A percentile compares a stretch with the other conserved stretches of the same genome.
These are phyloP conservation scores for Jatropha podagrica DNA, from an alignment of 441 rosid genomes.

Conservation along the genomic window DNA sequence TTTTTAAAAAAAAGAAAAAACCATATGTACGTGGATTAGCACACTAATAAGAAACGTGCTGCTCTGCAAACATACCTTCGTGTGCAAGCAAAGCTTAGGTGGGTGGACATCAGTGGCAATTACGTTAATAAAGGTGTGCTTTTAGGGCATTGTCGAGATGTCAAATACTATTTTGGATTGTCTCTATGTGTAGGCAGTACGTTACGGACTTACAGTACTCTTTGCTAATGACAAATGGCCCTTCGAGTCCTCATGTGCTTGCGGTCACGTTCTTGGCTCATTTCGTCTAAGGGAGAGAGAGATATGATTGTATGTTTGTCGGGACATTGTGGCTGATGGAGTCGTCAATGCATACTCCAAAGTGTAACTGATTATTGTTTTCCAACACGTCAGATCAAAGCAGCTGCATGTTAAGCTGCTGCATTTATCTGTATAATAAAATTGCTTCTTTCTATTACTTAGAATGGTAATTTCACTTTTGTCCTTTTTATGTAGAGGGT, in stretches of 20 bases:
- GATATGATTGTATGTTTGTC: background rate
- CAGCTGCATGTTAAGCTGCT: background rate
- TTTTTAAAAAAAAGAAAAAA: background rate
- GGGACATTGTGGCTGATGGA: background rate
- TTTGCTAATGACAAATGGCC: slow-evolving; percentile 23
- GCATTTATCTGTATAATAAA: background rate
- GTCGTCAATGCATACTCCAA: background rate
- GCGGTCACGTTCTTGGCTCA: slow-evolving; percentile 2
- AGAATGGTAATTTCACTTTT: slow-evolving; percentile 16
- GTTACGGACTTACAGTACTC: slow-evolving; percentile 16
- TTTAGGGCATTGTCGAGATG: background rate
- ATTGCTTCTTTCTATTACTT: background rate
- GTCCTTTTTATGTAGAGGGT: slow-evolving; percentile 1
- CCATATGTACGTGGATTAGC: background rate
- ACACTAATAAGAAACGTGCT: background rate
- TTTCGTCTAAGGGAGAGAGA: background rate
- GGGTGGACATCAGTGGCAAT: slow-evolving; percentile 18
- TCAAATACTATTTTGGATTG: background rate
- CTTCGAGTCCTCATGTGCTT: slow-evolving; percentile 15
- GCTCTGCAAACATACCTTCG: background rate
- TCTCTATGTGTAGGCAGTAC: slow-evolving; percentile 17
- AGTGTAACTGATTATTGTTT: too few species aligned
- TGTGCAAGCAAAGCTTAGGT: background rate
- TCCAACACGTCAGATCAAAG: too few species aligned
- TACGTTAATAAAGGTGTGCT: background rate